These are phyloP conservation scores for Chalciporus sp. DNA, from an alignment of 1,284 basidiomycete species.

Conservation along the genomic window DNA sequence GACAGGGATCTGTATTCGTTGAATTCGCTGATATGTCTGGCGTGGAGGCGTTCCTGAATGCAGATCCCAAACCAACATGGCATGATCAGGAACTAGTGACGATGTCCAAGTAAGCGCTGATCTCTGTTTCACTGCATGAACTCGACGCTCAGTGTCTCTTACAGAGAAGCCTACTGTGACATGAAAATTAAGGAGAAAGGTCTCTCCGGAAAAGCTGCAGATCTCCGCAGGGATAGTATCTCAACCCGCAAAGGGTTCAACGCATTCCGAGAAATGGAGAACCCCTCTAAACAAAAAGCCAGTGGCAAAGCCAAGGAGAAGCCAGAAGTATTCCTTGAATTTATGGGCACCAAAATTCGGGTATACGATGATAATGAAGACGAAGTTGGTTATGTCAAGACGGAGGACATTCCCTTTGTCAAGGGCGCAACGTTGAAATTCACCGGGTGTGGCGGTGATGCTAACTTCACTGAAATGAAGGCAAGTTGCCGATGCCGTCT, in stretches of 20 bases:
- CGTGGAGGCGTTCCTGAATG: slow-evolving; percentile 77
- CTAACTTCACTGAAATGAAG: slow-evolving; percentile 74
- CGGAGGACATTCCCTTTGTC: slow-evolving; percentile 71
- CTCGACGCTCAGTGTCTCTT: neutral
- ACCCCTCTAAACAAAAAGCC: slow-evolving; percentile 43
- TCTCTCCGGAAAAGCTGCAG: slow-evolving; percentile 66
- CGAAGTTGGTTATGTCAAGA: slow-evolving; percentile 59
- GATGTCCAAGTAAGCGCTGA: slow-evolving; percentile 79
- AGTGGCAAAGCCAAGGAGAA: slow-evolving; percentile 45
- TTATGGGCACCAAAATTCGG: slow-evolving; percentile 65
- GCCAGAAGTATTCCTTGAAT: slow-evolving; percentile 68
- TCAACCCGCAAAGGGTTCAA: slow-evolving; percentile 72
- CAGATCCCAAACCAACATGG: slow-evolving; percentile 80
- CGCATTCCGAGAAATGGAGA: slow-evolving; percentile 84
- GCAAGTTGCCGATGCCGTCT: slow-evolving; percentile 32
- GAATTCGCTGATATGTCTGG: slow-evolving; percentile 82
- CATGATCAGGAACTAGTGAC: slow-evolving; percentile 73
- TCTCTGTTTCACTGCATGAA: neutral
- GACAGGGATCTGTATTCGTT: slow-evolving; percentile 88
- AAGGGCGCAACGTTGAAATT: slow-evolving; percentile 78
- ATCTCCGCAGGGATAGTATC: slow-evolving; percentile 54
- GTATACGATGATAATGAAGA: slow-evolving; percentile 67
- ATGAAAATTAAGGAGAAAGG: slow-evolving; percentile 99
- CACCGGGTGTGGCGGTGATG: slow-evolving; percentile 65
- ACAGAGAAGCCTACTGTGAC: slow-evolving; percentile 85